phyloP scores from a whole-genome alignment of 805 yeast species.

The Blastobotrys peoriensis region DNA sequence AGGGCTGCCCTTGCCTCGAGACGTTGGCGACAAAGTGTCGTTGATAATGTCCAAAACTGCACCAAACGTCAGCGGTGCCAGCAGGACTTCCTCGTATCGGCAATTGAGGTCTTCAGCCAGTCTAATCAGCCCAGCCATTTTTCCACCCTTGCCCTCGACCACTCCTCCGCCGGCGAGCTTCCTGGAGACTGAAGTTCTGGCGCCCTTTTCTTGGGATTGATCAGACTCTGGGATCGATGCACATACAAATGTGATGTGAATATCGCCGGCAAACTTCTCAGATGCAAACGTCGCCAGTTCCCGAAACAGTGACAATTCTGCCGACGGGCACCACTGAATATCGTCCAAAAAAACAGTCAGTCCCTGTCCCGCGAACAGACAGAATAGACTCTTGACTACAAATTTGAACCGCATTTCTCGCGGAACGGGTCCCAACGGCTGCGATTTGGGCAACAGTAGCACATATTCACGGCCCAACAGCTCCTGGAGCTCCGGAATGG shows the following conservation, averaged over 20 bases:
- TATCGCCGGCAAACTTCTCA: constrained; percentile 23
- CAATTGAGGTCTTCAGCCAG: constrained; percentile 20
- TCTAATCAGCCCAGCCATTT: constrained; percentile 9
- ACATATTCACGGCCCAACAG: constrained; percentile 40
- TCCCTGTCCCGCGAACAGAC: constrained; percentile 38
- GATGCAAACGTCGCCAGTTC: constrained; percentile 26
- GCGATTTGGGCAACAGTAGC: constrained; percentile 23
- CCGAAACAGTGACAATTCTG: constrained; percentile 24
- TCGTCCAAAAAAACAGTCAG: constrained; percentile 43
- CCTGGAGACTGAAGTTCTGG: no score
- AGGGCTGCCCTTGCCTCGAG: background rate
- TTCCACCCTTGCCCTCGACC: constrained; percentile 5
- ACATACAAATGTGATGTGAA: constrained; percentile 24
- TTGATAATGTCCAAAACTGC: constrained; percentile 20
- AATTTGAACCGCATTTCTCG: constrained; percentile 38
- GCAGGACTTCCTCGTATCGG: constrained; percentile 18
- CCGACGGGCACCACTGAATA: constrained; percentile 38
- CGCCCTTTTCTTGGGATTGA: no score
- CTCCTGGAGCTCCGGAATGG: constrained; percentile 41
- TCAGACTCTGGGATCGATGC: constrained; percentile 26
- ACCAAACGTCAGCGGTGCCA: constrained; percentile 16
- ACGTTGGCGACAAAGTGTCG: constrained; percentile 13
- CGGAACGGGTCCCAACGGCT: constrained; percentile 25
- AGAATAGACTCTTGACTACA: constrained; percentile 38
- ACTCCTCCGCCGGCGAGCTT: no score